Evolutionary conservation across 2,329 filamentous ascomycete genomes (phyloP).

Genomic region (Fusarium scirpi): DNA sequence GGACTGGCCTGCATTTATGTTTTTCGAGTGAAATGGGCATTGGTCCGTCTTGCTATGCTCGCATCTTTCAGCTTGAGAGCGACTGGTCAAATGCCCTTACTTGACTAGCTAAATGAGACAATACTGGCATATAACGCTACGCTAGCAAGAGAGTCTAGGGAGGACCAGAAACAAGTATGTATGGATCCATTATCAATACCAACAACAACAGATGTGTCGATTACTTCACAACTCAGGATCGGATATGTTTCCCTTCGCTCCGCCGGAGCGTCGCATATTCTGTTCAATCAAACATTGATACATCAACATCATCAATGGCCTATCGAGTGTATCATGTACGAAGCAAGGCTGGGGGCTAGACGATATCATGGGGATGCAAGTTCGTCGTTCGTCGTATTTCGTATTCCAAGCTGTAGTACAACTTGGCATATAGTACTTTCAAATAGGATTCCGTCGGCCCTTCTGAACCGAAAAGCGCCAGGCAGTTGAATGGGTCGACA

Average conservation of each 20-base stretch:
- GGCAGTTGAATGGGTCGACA: background rate
- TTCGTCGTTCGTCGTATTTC: slow-evolving; percentile 7
- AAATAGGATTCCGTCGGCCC: slow-evolving; percentile 1
- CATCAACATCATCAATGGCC: background rate
- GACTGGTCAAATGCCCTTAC: background rate
- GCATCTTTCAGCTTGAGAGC: background rate
- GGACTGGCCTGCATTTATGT: background rate
- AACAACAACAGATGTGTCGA: background rate
- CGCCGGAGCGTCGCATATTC: background rate
- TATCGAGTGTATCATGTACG: background rate
- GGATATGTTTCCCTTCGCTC: slow-evolving; percentile 1
- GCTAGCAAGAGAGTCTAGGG: background rate
- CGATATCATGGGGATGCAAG: background rate
- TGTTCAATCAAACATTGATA: background rate
- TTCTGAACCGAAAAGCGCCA: background rate
- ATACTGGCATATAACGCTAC: background rate
- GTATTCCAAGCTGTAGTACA: slow-evolving; percentile 4
- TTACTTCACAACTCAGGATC: background rate
- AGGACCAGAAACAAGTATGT: background rate
- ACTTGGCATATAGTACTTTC: background rate
- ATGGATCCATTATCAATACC: background rate
- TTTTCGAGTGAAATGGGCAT: background rate
- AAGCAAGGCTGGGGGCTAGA: background rate
- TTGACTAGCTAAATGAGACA: background rate
- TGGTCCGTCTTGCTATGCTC: slow-evolving; percentile 8